Percentiles rank a stretch among this genome's conserved stretches.
These are phyloP conservation scores for Crithidia brevicula DNA, from an alignment of 208 protist genomes.

Conservation along the genomic window DNA sequence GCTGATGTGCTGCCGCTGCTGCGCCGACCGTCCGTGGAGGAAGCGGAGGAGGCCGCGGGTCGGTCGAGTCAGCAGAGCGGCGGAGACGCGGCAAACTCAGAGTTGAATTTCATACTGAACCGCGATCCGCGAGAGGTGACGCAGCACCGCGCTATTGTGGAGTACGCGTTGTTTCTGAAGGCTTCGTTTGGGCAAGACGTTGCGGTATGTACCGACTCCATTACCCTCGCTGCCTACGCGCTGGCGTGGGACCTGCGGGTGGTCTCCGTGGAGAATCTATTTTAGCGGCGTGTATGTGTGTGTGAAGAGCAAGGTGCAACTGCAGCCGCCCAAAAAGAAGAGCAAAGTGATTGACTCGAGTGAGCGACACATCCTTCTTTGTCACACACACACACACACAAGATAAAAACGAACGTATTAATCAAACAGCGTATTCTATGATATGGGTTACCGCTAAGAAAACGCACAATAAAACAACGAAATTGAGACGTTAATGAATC, in stretches of 20 bases:
- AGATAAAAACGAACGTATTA: no score
- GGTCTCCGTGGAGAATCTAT: slow-evolving; percentile 41
- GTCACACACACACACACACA: no score
- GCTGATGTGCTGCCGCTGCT: slow-evolving; percentile 37
- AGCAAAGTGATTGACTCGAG: neutral
- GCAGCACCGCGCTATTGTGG: slow-evolving; percentile 47
- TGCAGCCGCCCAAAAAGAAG: no score
- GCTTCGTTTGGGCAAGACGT: slow-evolving; percentile 35
- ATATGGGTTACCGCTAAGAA: no score
- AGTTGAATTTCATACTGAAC: slow-evolving; percentile 50
- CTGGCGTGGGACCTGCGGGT: slow-evolving; percentile 65
- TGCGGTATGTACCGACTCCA: slow-evolving; percentile 72
- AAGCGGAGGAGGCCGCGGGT: neutral
- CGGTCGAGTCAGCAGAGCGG: neutral
- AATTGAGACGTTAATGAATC: no score
- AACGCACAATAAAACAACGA: no score
- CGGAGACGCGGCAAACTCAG: slow-evolving; percentile 1
- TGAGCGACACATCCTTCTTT: no score
- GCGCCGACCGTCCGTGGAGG: neutral
- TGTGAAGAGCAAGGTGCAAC: neutral
- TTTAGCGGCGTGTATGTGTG: neutral
- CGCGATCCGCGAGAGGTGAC: slow-evolving; percentile 48
- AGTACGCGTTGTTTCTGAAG: slow-evolving; percentile 54
- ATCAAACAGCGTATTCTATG: no score
- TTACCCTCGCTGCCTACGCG: slow-evolving; percentile 68